Evolutionary conservation across 805 yeast species (phyloP).

Genomic region (Suhomyces emberorum): DNA sequence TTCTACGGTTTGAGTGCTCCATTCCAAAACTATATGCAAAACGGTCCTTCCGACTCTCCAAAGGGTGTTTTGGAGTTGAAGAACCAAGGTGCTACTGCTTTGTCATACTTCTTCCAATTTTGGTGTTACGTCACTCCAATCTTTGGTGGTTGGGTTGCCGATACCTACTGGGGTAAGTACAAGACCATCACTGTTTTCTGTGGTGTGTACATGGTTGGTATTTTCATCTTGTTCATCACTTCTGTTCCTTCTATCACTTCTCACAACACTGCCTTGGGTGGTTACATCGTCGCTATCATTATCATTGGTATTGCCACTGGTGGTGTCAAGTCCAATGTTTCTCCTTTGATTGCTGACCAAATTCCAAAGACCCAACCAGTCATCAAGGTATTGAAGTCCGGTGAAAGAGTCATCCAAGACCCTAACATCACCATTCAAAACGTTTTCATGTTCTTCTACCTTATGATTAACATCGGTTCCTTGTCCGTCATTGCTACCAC

Average conservation of each 20-base stretch:
- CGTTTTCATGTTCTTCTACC: slow-evolving; percentile 72
- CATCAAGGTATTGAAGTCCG: slow-evolving; percentile 35
- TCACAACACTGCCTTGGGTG: slow-evolving; percentile 56
- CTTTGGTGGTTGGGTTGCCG: slow-evolving; percentile 72
- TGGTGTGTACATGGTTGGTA: slow-evolving; percentile 57
- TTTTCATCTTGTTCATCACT: slow-evolving; percentile 62
- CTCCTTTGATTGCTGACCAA: slow-evolving; percentile 65
- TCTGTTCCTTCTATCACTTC: slow-evolving; percentile 59
- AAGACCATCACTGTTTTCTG: slow-evolving; percentile 63
- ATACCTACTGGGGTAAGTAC: slow-evolving; percentile 70
- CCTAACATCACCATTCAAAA: slow-evolving; percentile 70
- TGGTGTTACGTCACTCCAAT: slow-evolving; percentile 82
- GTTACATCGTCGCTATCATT: slow-evolving; percentile 54
- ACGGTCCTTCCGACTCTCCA: slow-evolving; percentile 37
- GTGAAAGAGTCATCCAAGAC: slow-evolving; percentile 47
- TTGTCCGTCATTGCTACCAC: slow-evolving; percentile 76
- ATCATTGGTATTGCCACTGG: slow-evolving; percentile 77
- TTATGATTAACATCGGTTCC: slow-evolving; percentile 74
- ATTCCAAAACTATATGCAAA: slow-evolving; percentile 76
- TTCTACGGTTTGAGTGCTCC: slow-evolving; percentile 77
- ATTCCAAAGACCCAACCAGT: slow-evolving; percentile 39
- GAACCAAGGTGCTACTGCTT: slow-evolving; percentile 63
- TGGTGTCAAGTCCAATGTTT: slow-evolving; percentile 73
- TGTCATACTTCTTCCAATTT: slow-evolving; percentile 73
- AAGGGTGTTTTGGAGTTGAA: slow-evolving; percentile 60